These are phyloP conservation scores for Metroxylon sagu DNA, from an alignment of 176 grass and related monocot genomes.

Conservation along the genomic window DNA sequence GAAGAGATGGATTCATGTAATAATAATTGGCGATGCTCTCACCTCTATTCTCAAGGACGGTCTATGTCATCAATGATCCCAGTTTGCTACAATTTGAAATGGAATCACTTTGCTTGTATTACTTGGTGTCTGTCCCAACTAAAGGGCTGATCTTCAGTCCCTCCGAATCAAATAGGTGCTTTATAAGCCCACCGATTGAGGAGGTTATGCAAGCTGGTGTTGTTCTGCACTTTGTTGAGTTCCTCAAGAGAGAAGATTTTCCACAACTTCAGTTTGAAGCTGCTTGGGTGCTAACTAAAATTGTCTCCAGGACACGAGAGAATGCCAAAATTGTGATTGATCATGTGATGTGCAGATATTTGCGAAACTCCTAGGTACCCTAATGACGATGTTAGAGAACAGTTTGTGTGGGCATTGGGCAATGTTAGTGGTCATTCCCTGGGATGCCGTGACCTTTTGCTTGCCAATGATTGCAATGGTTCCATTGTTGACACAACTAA, in stretches of 20 bases:
- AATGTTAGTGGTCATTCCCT: conserved; percentile 95
- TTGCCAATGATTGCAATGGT: conserved; percentile 65
- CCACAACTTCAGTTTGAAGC: conserved; percentile 98
- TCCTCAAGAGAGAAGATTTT: conserved; percentile 81
- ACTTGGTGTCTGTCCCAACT: too few species aligned
- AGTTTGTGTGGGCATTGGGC: conserved; percentile 96
- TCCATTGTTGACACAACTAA: conserved; percentile 77
- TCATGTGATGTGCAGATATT: conserved; percentile 91
- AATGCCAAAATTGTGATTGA: conserved; percentile 97
- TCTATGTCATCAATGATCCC: too few species aligned
- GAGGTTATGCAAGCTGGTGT: conserved; percentile 88
- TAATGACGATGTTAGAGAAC: conserved; percentile 90
- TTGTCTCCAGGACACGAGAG: conserved; percentile 90
- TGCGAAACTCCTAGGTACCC: conserved; percentile 78
- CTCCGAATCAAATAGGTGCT: too few species aligned
- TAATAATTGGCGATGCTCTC: too few species aligned
- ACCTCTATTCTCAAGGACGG: too few species aligned
- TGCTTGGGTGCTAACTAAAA: conserved; percentile 96
- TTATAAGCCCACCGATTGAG: conserved; percentile 92
- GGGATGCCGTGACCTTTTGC: conserved; percentile 86
- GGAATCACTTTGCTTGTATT: too few species aligned
- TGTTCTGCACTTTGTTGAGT: conserved; percentile 96
- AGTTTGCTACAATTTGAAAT: too few species aligned
- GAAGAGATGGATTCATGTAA: too few species aligned
- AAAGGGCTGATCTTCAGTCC: too few species aligned